Percentiles rank a stretch among this genome's conserved stretches.
These are phyloP conservation scores for Colletotrichum viniferum DNA, from an alignment of 2,329 filamentous ascomycete species.

Conservation along the genomic window DNA sequence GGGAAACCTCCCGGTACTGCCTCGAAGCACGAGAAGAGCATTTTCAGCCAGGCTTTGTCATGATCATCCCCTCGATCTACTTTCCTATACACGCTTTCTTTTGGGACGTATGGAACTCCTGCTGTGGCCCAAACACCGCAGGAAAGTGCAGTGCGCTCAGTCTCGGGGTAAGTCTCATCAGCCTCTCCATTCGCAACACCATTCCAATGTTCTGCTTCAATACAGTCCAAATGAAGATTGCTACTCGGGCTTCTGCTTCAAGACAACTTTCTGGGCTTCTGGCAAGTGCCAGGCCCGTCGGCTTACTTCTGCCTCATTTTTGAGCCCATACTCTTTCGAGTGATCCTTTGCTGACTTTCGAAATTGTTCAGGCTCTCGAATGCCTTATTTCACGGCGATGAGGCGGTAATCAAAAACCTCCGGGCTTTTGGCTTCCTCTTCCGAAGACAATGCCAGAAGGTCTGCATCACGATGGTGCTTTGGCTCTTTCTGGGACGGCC, in stretches of 20 bases:
- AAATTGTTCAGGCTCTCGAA: neutral
- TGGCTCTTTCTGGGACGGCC: neutral
- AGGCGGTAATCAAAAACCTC: too few relatives aligned
- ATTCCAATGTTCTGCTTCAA: accelerated
- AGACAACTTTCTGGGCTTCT: neutral
- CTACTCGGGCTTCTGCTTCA: neutral
- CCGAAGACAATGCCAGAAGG: neutral
- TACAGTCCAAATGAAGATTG: neutral
- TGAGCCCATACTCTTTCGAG: neutral
- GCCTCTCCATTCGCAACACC: neutral
- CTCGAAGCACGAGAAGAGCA: neutral
- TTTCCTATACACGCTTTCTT: accelerated
- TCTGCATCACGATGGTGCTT: neutral
- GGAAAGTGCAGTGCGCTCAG: neutral
- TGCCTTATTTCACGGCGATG: neutral
- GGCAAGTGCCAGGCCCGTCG: neutral
- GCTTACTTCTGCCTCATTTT: neutral
- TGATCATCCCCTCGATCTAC: neutral
- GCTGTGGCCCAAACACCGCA: neutral
- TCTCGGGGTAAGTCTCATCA: neutral
- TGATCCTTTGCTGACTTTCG: neutral
- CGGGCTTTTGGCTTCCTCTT: too few relatives aligned
- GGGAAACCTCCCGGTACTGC: accelerated
- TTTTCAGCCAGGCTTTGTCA: neutral
- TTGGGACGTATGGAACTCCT: accelerated